Evolutionary conservation across 2,329 filamentous ascomycete species (phyloP), one percentile per base, ranked within the genome.

Genomic region (Colletotrichum higginsianum): DNA sequence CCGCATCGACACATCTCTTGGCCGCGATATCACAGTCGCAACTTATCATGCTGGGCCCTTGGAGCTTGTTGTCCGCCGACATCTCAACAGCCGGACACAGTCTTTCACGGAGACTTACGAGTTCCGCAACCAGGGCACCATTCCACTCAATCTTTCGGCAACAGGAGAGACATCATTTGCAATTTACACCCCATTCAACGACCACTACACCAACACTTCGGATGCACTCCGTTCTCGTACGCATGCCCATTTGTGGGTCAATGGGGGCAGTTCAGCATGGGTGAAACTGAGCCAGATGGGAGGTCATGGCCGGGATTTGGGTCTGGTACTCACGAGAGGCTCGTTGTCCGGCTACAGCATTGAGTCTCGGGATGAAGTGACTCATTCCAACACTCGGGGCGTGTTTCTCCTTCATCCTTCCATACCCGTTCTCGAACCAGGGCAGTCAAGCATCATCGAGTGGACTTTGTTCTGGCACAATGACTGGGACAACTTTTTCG

Each of bases 241-340:
- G 3, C 71, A 73, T 42, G 71, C 71, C 18, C 71, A 73, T 26
- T 40, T 68, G 1, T 73, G 68, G 68, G 71, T 63, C 2, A 66
- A 68, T 40, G 71, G 71, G 7, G 68, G 71, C 8, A 50, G 52
- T 35, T 67, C 68, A n/a, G 13, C 58, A 18, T 73, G 68, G 71
- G 68, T 73, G 3, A 73, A 72, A 50, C 55, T 72, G 21, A 67
- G 9, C n/a, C 71, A 68, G n/a, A 73, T 73, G 71, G 71, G 71
- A 1, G 71, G 71, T 3, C 63, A 42, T 12, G 68, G 64, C 8
- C 63, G 68, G 12, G 42, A 73, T 30, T 42, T 73, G n/a, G 71
- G 71, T 6, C 49, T 73, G 3, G 68, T 73, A 8, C 58, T 73
- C 12, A 68, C 68, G 15, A 61, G 58, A 9, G 68, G 68, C 3